Evolutionary conservation across 2,329 filamentous ascomycete genomes (phyloP), one percentile per base, ranked within the genome.

Genomic region (Aspergillus tamarii): DNA sequence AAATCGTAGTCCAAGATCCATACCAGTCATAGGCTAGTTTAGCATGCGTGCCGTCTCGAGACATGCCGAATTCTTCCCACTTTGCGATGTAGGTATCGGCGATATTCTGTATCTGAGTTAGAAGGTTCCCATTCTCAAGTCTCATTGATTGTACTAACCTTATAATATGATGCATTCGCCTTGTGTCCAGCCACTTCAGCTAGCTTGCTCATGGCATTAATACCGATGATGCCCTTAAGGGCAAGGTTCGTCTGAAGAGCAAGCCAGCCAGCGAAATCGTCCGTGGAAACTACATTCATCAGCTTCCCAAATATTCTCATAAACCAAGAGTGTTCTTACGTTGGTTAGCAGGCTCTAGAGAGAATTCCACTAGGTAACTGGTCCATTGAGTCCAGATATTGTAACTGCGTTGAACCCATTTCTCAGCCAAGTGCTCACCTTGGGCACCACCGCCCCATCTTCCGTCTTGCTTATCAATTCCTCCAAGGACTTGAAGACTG

Each of bases 21-120:
- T 91, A 90, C 83, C 90, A 89, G 73, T 92, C 85, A 78, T 96
- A 96, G 12, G 90, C 87, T 11, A 96, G 84, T 69, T 92, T 94
- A 26, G 91, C 88, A 76, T 94, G 91, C 1, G 88, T 81, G 10
- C 87, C 85, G 61, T 90, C 87, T 21, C 84, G 83, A 65, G 91
- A 91, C 76, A 94, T 88, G 61, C 86, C 92, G 60, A 87, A 85
- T 23, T 84, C 80, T 73, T 90, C 84, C 92, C 93, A 96, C 69
- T 90, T 88, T 34, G 83, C 76, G 65, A 95, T 85, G 76, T 95
- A 95, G 2, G 82, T 82, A 5, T 87, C 83, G 4, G 87, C 84
- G 70, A 90, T 88, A 59, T 87, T 85, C 69, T 83, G 26, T 10
- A 23, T 26, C 8, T 28, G 43, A 70, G 62, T 60, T 30, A 59